Evolutionary conservation across 106 monocot species (phyloP).

Genomic region (Xerophyta viscosa): DNA sequence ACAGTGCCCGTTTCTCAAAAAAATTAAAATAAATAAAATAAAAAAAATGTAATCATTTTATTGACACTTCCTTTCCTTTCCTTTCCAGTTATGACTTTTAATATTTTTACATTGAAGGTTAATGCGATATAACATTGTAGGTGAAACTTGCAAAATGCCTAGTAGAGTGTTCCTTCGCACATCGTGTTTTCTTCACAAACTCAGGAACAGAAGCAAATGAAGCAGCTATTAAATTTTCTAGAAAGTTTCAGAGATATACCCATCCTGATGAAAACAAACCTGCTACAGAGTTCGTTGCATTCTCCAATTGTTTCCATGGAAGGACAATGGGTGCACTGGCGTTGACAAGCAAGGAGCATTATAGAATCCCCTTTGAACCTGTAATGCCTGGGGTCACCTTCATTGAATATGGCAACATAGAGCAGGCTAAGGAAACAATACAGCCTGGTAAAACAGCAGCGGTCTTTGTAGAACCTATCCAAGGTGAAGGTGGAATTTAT

Average conservation of each 20-base stretch:
- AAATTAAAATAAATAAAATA: too few relatives aligned
- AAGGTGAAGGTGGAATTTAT: constrained; percentile 96
- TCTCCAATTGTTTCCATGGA: constrained; percentile 85
- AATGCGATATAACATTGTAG: constrained; percentile 18
- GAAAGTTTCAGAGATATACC: constrained; percentile 64
- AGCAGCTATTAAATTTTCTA: constrained; percentile 89
- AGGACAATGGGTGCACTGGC: constrained; percentile 89
- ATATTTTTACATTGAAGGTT: not conserved
- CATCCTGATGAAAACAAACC: constrained; percentile 16
- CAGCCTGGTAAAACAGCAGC: constrained; percentile 67
- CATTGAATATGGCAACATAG: constrained; percentile 75
- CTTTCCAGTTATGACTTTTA: too few relatives aligned
- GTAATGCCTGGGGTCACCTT: constrained; percentile 89
- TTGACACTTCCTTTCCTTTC: too few relatives aligned
- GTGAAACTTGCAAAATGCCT: constrained; percentile 70
- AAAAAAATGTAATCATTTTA: too few relatives aligned
- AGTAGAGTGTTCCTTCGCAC: constrained; percentile 81
- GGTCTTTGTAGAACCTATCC: constrained; percentile 95
- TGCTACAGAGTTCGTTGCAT: constrained; percentile 75
- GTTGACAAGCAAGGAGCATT: constrained; percentile 82
- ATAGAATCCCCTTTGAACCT: constrained; percentile 81
- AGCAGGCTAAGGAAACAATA: constrained; percentile 36
- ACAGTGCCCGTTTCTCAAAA: too few relatives aligned
- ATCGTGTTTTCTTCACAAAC: constrained; percentile 86
- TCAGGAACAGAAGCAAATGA: constrained; percentile 99